Percentiles rank a stretch among this genome's conserved stretches.
Evolutionary conservation across 768 basidiomycete species (phyloP).

Genomic region (Leccinum fibrillosum): DNA sequence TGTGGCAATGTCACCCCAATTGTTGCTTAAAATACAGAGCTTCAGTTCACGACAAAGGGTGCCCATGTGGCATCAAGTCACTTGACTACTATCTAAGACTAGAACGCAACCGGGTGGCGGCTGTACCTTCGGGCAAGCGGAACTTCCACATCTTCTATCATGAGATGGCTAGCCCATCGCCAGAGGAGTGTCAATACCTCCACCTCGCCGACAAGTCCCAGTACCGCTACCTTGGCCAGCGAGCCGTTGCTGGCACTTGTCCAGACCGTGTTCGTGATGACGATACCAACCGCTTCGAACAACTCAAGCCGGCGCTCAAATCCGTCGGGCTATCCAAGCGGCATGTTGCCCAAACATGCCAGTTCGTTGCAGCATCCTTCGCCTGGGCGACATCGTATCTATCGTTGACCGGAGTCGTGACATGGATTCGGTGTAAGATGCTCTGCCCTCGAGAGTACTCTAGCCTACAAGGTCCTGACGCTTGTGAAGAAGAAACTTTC

Average conservation of each 20-base stretch:
- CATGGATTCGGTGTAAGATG: constrained; percentile 81
- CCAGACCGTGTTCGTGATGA: constrained; percentile 60
- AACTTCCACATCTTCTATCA: constrained; percentile 99
- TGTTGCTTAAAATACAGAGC: constrained; percentile 97
- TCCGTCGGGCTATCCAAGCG: constrained; percentile 90
- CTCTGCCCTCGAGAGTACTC: constrained; percentile 66
- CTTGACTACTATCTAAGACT: constrained; percentile 83
- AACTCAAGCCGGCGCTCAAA: constrained; percentile 93
- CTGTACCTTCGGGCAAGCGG: constrained; percentile 85
- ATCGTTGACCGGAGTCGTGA: constrained; percentile 77
- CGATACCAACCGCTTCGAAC: constrained; percentile 86
- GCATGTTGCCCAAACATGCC: constrained; percentile 93
- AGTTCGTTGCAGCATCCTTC: constrained; percentile 94
- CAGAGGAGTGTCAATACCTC: constrained; percentile 86
- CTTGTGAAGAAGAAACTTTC: constrained; percentile 95
- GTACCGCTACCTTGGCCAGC: constrained; percentile 85
- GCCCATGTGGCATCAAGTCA: constrained; percentile 86
- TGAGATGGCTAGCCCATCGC: constrained; percentile 83
- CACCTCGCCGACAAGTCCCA: constrained; percentile 76
- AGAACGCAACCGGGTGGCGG: constrained; percentile 83
- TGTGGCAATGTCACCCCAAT: constrained; percentile 90
- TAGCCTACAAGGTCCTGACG: constrained; percentile 84
- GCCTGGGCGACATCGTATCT: constrained; percentile 95
- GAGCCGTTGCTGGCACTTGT: constrained; percentile 42
- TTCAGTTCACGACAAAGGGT: constrained; percentile 91